A percentile compares a stretch with the other conserved stretches of the same genome.
These are phyloP conservation scores for Eutypella sp. DNA, from an alignment of 2,329 filamentous ascomycete species.

Conservation along the genomic window DNA sequence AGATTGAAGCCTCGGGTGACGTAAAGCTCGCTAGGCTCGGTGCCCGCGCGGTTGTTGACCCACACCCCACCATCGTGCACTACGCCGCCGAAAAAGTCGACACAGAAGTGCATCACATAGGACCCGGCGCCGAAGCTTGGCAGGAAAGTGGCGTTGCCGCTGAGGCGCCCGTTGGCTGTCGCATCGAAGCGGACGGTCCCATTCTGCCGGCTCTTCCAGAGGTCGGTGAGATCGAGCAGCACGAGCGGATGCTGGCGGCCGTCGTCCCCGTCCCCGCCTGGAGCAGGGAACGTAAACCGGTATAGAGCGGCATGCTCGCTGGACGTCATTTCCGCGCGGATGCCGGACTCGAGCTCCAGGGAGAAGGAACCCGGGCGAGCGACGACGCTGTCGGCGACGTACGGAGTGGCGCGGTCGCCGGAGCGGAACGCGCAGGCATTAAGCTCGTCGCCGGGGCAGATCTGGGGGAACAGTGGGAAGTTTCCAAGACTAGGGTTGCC, in stretches of 20 bases:
- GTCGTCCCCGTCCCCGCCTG: not conserved
- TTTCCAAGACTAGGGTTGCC: conserved; percentile 41
- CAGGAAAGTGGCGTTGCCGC: conserved; percentile 51
- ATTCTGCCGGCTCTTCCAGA: conserved; percentile 47
- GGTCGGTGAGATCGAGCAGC: conserved; percentile 55
- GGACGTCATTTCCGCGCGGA: conserved; percentile 55
- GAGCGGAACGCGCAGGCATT: conserved; percentile 52
- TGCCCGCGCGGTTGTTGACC: conserved; percentile 34
- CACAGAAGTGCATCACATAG: conserved; percentile 56
- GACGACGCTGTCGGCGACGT: conserved; percentile 37
- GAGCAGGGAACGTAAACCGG: conserved; percentile 49
- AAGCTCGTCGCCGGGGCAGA: conserved; percentile 41
- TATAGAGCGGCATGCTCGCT: conserved; percentile 59
- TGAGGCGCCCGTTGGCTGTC: conserved; percentile 47
- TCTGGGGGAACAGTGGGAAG: conserved; percentile 40
- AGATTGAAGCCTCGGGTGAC: conserved; percentile 37
- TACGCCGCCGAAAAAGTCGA: conserved; percentile 47
- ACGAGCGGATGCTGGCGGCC: conserved; percentile 41
- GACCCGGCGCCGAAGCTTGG: conserved; percentile 58
- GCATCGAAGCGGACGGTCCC: conserved; percentile 45
- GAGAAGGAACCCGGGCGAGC: conserved; percentile 54
- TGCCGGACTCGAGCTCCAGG: conserved; percentile 47
- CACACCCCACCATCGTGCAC: conserved; percentile 33
- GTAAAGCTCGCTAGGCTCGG: conserved; percentile 32
- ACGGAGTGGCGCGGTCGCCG: conserved; percentile 36